Conservation (phyloP, 2,329 filamentous ascomycete genomes). For the Ophiognomonia clavigignenti-juglandacearum region DNA sequence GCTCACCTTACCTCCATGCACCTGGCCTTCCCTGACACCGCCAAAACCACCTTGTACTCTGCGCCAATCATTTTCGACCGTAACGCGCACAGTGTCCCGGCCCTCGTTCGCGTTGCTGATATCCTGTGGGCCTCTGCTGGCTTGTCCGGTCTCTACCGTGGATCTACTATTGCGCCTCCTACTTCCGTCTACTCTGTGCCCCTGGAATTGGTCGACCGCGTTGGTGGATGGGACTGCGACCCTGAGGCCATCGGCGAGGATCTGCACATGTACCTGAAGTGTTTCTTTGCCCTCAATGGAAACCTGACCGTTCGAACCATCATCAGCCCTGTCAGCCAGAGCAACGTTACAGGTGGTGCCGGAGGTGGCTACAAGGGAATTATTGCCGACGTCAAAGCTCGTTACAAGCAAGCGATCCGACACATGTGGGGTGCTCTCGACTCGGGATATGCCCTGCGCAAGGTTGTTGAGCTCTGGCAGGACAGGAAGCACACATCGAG, state of each 20-base stretch:
- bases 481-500: slow-evolving; percentile 52
- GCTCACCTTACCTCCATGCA: slow-evolving; percentile 60
- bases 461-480: slow-evolving; percentile 51
- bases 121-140: slow-evolving; percentile 68
- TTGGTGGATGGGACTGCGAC: slow-evolving; percentile 68
- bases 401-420: slow-evolving; percentile 67
- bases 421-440: slow-evolving; percentile 75
- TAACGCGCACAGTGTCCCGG: slow-evolving; percentile 63
- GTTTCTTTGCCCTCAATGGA: slow-evolving; percentile 69
- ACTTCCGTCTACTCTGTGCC: slow-evolving; percentile 71
- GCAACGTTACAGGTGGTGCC: slow-evolving; percentile 61
- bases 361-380: slow-evolving; percentile 50
- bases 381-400: slow-evolving; percentile 54
- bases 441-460: slow-evolving; percentile 59
- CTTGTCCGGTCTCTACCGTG: slow-evolving; percentile 61
- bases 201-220: slow-evolving; percentile 60
- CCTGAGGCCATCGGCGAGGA: slow-evolving; percentile 71
- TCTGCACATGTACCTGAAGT: slow-evolving; percentile 74
- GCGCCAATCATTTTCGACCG: slow-evolving; percentile 71
- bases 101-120: slow-evolving; percentile 66
- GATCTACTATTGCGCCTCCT: slow-evolving; percentile 61
- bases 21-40: slow-evolving; percentile 52
- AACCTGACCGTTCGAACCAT: slow-evolving; percentile 61
- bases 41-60: slow-evolving; percentile 59
- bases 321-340: slow-evolving; percentile 66